Conservation (phyloP, 768 basidiomycete species). For the Pholiota microspora region DNA sequence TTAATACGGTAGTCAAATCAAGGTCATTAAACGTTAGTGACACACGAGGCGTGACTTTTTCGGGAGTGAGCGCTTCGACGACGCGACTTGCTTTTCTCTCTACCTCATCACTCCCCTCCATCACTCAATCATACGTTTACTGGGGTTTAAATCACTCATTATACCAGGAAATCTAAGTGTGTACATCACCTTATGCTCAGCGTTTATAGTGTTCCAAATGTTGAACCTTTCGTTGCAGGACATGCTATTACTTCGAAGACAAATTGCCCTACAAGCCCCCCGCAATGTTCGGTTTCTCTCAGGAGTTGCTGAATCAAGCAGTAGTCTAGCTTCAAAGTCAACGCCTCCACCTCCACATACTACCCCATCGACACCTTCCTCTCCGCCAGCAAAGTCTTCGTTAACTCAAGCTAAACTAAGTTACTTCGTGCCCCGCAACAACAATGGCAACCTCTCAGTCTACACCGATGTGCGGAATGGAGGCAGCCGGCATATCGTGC, state of each 20-base stretch:
- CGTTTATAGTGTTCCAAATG: too few species aligned
- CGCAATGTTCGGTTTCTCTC: slow-evolving; percentile 7
- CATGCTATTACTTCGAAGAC: slow-evolving; percentile 12
- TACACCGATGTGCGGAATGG: slow-evolving; percentile 73
- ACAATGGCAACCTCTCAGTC: slow-evolving; percentile 67
- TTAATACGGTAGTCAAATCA: too few species aligned
- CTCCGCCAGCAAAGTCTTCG: not conserved
- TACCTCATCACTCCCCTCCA: not conserved
- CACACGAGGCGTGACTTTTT: slow-evolving; percentile 2
- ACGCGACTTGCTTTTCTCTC: not conserved
- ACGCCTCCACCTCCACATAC: slow-evolving; percentile 12
- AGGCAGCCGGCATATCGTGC: slow-evolving; percentile 54
- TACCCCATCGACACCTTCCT: slow-evolving; percentile 13
- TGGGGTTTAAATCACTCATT: not conserved
- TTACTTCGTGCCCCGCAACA: slow-evolving; percentile 69
- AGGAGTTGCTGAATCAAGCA: slow-evolving; percentile 11
- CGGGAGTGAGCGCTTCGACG: not conserved
- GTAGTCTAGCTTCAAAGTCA: slow-evolving; percentile 12
- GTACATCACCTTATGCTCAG: not conserved
- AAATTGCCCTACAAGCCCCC: slow-evolving; percentile 2
- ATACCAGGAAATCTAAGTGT: not conserved
- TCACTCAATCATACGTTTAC: too few species aligned
- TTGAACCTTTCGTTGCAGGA: not conserved
- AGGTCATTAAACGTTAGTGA: too few species aligned
- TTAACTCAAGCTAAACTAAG: slow-evolving; percentile 18